Conservation (phyloP, 2,329 filamentous ascomycete species). For the Trichoderma asperellum region DNA sequence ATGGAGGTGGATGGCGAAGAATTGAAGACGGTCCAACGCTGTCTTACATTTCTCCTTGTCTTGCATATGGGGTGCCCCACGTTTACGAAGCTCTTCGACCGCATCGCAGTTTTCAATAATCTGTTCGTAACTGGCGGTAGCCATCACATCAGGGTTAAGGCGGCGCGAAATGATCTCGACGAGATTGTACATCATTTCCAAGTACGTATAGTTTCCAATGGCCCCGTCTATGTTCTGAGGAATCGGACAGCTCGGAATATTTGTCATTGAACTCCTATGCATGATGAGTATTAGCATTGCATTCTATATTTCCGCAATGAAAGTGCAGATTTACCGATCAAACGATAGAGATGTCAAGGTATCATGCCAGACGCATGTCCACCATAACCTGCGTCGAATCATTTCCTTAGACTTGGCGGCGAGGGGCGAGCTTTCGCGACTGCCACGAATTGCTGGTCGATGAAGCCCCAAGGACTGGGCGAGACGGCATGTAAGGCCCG, state of each 20-base stretch:
- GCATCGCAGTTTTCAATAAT: constrained; percentile 63
- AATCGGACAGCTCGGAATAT: constrained; percentile 59
- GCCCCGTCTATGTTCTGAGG: constrained; percentile 49
- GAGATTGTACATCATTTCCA: constrained; percentile 68
- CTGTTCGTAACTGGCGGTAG: constrained; percentile 54
- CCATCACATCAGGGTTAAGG: constrained; percentile 58
- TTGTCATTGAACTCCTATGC: constrained; percentile 64
- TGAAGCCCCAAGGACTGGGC: constrained; percentile 68
- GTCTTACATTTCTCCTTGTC: constrained; percentile 67
- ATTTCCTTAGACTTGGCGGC: constrained; percentile 57
- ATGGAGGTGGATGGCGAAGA: constrained; percentile 67
- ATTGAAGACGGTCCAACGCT: constrained; percentile 64
- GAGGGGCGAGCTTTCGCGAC: constrained; percentile 47
- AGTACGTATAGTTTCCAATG: constrained; percentile 58
- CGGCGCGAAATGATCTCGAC: constrained; percentile 63
- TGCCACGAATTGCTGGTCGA: constrained; percentile 51
- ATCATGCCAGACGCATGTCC: constrained; percentile 70
- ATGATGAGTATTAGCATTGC: background rate
- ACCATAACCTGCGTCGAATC: constrained; percentile 61
- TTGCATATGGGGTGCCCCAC: constrained; percentile 56
- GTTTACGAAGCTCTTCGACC: constrained; percentile 56
- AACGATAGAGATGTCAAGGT: constrained; percentile 68
- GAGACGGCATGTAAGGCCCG: constrained; percentile 66
- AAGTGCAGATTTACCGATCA: constrained; percentile 54
- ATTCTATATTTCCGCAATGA: background rate